These are phyloP conservation scores for Durio zibethinus DNA, from an alignment of 345 rosid genomes.

Conservation along the genomic window DNA sequence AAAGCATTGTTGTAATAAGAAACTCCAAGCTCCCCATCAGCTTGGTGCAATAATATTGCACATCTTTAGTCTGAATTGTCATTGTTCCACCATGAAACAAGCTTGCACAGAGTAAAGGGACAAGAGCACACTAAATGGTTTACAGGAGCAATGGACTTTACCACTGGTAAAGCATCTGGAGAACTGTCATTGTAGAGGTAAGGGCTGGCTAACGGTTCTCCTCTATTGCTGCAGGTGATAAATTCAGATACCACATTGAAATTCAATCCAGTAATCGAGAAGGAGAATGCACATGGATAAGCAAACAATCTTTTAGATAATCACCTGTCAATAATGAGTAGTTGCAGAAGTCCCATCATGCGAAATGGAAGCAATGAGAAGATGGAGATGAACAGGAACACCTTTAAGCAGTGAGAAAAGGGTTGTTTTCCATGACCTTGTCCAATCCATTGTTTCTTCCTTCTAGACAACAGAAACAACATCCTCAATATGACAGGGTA, in stretches of 20 bases:
- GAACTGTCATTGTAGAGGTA: conserved; percentile 82
- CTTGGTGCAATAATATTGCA: conserved; percentile 70
- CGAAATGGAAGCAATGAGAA: conserved; percentile 61
- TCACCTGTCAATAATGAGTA: conserved; percentile 71
- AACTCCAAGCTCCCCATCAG: conserved; percentile 86
- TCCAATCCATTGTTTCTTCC: conserved; percentile 70
- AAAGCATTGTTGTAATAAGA: conserved; percentile 91
- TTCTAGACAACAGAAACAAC: conserved; percentile 62
- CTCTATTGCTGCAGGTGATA: conserved; percentile 48
- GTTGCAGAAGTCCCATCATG: conserved; percentile 96
- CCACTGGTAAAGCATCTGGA: conserved; percentile 62
- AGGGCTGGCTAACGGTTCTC: conserved; percentile 65
- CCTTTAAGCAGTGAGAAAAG: conserved; percentile 65
- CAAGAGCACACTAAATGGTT: conserved; percentile 92
- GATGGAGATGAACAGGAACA: conserved; percentile 58
- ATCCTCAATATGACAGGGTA: conserved; percentile 18
- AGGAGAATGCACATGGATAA: neutral
- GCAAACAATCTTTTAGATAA: neutral
- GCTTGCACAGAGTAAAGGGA: conserved; percentile 88
- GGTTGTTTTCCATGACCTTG: conserved; percentile 65
- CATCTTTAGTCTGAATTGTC: conserved; percentile 43
- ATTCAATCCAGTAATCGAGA: neutral
- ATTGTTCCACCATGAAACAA: conserved; percentile 83
- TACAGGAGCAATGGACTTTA: conserved; percentile 74
- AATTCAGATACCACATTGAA: conserved; percentile 11